These are phyloP conservation scores for Diplodia sapinea DNA, from an alignment of 2,329 filamentous ascomycete species.

Conservation along the genomic window DNA sequence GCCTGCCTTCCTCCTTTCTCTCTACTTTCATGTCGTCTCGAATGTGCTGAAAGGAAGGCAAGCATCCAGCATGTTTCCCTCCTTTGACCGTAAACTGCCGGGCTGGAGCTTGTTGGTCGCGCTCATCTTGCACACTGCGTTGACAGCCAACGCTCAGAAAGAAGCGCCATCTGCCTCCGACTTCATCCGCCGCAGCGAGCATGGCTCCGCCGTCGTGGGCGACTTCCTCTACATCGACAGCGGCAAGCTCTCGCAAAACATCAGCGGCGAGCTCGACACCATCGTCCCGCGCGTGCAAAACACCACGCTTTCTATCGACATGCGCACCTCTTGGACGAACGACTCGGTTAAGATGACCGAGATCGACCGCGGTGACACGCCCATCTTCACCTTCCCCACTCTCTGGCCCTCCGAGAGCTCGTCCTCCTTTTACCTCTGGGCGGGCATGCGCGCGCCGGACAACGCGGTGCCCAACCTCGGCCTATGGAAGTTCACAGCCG, in stretches of 20 bases:
- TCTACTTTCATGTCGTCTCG: not conserved
- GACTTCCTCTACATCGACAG: slow-evolving; percentile 26
- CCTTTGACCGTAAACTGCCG: not conserved
- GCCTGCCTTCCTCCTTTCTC: not conserved
- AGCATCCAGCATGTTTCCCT: not conserved
- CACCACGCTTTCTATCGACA: slow-evolving; percentile 12
- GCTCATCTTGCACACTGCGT: not conserved
- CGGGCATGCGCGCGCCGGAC: not conserved
- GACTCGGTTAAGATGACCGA: not conserved
- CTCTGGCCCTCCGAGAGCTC: slow-evolving; percentile 1
- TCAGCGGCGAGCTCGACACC: slow-evolving; percentile 13
- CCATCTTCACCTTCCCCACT: not conserved
- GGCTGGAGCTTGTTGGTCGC: not conserved
- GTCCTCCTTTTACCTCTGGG: slow-evolving; percentile 18
- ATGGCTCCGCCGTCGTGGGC: not conserved
- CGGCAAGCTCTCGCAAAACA: slow-evolving; percentile 1
- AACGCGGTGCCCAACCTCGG: not conserved
- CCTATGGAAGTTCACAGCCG: slow-evolving; percentile 9
- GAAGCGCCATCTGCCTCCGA: not conserved
- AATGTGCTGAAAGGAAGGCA: not conserved
- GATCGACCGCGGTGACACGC: slow-evolving; percentile 10
- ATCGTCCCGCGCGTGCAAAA: not conserved
- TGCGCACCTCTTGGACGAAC: slow-evolving; percentile 25
- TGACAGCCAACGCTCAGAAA: not conserved
- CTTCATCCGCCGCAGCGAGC: not conserved